Base-by-base conservation (phyloP, 176 grass and related monocot species). In the Phoenix dactylifera region DNA sequence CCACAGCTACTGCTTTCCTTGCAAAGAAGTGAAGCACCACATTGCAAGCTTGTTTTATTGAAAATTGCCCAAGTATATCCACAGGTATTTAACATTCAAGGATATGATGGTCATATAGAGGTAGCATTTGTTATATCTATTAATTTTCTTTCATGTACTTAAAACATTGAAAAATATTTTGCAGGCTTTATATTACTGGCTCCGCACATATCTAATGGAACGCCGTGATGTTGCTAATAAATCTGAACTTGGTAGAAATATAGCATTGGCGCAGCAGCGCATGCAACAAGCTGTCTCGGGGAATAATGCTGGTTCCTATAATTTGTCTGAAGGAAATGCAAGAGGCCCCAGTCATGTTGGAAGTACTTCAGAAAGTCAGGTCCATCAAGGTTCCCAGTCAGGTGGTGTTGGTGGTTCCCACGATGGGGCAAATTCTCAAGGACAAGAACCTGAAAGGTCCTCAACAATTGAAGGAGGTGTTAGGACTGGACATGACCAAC, bases 31-130 rank as follows among this genome's bases (percentile, higher is more conserved):
- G 93, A 98, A 82, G 93, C 79, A 22, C 81, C 80, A 52, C 87
- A 98, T 70, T 92, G 93, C 74, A 98, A 98, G 86, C 83, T 89
- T 57, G 93, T 98, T 82, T 81, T 98, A 26, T 57, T 92, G 62
- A 98, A 98, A 80, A 84, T 98, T 78, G 88, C 93, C 72, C 93
- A 98, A 79, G 79, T 86, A 53, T 98, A 92, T 85, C 93, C 93
- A 18, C 93, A 98, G 93, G 93, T 98, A 80, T 54, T 49, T 22
- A 23, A 32, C 64, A 16, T 32, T 16, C 7, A 63, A 30, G 28
- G 24, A 28, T 55, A 22, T 19, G 14, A n/a, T 0, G 3, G 48
- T 71, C 22, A 15, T 5, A 4, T 26, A n/a, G 16, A 44, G 9
- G 35, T 44, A 44, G 2, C 35, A 44, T 14, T 44, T 44, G 7